Evolutionary conservation across 192 early-diverging fungal species (phyloP), one percentile per base, ranked within the genome.

Genomic region (Mortierella antarctica): DNA sequence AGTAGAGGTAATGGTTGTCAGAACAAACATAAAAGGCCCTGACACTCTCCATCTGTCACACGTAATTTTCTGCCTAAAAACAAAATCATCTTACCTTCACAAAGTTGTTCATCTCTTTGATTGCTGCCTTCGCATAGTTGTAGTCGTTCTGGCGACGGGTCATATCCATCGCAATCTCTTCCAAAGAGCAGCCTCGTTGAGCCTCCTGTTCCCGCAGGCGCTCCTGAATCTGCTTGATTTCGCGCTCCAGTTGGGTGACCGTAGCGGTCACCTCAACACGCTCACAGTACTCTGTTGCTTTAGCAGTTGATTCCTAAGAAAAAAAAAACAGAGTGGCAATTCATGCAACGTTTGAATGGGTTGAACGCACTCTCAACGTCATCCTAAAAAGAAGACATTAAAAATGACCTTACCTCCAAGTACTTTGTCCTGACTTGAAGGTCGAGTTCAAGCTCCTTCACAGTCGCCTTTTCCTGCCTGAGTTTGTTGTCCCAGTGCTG

Each of bases 211-310:
- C 89, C 13, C 75, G 63, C 20, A 91, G 75, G 23, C 87, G 83
- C 0, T 68, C 82, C 20, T 86, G 73, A 60, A 86, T 82, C 20
- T 89, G 71, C 17, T 82, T 83, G 20, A 94, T 90, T 57, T 89
- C 80, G 6, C 87, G 85, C 64, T 97, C 90, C 21, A 96, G 85
- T 41, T 84, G 83, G 2, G 74, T 48, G 0, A 71, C 67, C 12
- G 86, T 23, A 23, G 83, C 82, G 21, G 81, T 83, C 0, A 86
- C 86, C 41, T 86, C 64, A 0, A 96, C 90, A 8, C 94, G 90
- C 65, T 91, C 89, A 62, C 90, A 89, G 48, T 91, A 86, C 39
- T 82, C 74, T 62, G 63, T 82, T 0, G 93, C 92, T 47, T 90
- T 72, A 4, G 59, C 71, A n/a, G 75, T 87, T 45, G 83, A 83